phyloP scores from a whole-genome alignment of 1,284 basidiomycete species.

The Cryptococcus sp. region DNA sequence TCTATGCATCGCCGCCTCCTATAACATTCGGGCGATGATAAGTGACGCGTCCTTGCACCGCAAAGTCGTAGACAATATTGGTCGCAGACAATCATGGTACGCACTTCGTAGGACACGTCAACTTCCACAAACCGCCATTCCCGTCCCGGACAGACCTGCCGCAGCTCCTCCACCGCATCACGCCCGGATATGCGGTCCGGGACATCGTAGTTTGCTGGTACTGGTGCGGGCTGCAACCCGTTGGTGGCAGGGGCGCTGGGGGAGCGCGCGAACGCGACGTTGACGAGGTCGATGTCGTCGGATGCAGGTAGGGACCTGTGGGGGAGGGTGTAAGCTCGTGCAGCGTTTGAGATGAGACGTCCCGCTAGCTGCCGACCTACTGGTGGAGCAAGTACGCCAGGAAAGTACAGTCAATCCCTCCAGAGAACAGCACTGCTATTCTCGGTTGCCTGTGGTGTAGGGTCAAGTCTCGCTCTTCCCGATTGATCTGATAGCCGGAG shows the following conservation, averaged over 20 bases:
- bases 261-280: slow-evolving; percentile 71
- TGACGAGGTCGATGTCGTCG: slow-evolving; percentile 89
- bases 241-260: slow-evolving; percentile 9
- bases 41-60: neutral
- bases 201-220: slow-evolving; percentile 55
- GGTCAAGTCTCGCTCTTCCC: neutral
- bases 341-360: neutral
- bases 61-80: slow-evolving; percentile 27
- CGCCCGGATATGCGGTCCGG: slow-evolving; percentile 84
- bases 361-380: slow-evolving; percentile 53
- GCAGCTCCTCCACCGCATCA: slow-evolving; percentile 71
- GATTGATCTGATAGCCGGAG: neutral
- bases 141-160: slow-evolving; percentile 65
- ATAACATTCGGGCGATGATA: slow-evolving; percentile 1
- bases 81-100: too few relatives aligned
- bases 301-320: slow-evolving; percentile 63
- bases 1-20: slow-evolving; percentile 66
- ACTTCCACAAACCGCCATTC: slow-evolving; percentile 90
- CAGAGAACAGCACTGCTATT: slow-evolving; percentile 88
- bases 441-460: slow-evolving; percentile 51
- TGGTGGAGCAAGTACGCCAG: slow-evolving; percentile 73
- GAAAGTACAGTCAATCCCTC: slow-evolving; percentile 89
- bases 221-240: neutral
- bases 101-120: slow-evolving; percentile 75
- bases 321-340: slow-evolving; percentile 2